phyloP scores from a whole-genome alignment of 768 basidiomycete species.

The Gautieria morchelliformis region DNA sequence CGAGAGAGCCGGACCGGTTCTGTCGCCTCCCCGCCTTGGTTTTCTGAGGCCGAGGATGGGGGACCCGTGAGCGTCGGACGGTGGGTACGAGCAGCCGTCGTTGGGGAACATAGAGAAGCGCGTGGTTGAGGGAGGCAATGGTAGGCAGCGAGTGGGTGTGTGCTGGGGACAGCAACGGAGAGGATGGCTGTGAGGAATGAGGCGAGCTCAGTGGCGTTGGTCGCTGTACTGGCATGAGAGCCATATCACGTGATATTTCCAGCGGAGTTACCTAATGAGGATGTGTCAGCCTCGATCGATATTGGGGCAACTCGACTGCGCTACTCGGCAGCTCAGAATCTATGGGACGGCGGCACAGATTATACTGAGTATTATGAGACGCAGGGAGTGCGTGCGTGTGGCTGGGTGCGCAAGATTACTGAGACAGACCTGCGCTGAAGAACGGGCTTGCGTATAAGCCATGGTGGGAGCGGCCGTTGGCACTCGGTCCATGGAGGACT shows the following conservation, averaged over 20 bases:
- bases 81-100: slow-evolving; percentile 1
- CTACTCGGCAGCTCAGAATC: too few relatives aligned
- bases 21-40: not conserved
- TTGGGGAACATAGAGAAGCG: not conserved
- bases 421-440: too few relatives aligned
- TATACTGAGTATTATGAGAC: too few relatives aligned
- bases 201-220: not conserved
- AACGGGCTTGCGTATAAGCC: too few relatives aligned
- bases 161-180: not conserved
- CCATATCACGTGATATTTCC: not conserved
- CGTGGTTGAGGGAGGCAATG: not conserved
- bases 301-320: too few relatives aligned
- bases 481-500: too few relatives aligned
- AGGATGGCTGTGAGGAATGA: slow-evolving; percentile 4
- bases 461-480: too few relatives aligned
- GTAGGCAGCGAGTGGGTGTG: not conserved
- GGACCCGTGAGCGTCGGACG: not conserved
- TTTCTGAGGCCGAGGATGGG: not conserved
- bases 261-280: too few relatives aligned
- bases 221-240: not conserved
- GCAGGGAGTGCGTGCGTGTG: too few relatives aligned
- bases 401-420: too few relatives aligned
- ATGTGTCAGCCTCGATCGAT: too few relatives aligned
- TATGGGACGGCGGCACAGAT: too few relatives aligned
- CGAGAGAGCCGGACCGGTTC: not conserved